Evolutionary conservation across 2,329 filamentous ascomycete genomes (phyloP).

Genomic region (Calonectria montana): DNA sequence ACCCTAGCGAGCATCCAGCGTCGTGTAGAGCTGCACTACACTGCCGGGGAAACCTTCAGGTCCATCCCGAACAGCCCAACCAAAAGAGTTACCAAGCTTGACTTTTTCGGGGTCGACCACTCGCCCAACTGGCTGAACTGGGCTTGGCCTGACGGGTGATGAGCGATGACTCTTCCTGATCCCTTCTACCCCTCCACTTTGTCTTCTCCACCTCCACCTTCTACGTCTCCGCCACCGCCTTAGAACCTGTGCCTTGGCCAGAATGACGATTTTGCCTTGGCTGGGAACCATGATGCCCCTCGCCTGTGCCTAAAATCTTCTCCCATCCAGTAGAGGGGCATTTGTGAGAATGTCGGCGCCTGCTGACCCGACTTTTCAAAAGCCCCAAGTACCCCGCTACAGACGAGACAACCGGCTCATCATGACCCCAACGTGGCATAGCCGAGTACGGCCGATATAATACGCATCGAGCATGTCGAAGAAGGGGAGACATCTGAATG

Average conservation of each 20-base stretch:
- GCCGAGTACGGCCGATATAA: constrained; percentile 4
- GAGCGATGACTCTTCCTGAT: constrained; percentile 39
- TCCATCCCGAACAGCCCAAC: constrained; percentile 11
- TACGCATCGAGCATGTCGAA: background rate
- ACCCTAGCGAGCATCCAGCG: constrained; percentile 1
- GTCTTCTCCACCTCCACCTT: constrained; percentile 34
- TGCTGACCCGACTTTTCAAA: constrained; percentile 15
- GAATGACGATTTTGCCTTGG: constrained; percentile 22
- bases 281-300: constrained; percentile 15
- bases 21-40: constrained; percentile 13
- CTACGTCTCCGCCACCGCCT: constrained; percentile 35
- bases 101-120: constrained; percentile 9
- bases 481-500: background rate
- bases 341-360: background rate
- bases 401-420: constrained; percentile 15
- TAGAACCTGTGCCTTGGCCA: constrained; percentile 26
- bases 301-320: constrained; percentile 17
- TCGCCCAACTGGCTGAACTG: background rate
- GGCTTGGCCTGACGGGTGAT: constrained; percentile 33
- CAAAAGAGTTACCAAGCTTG: constrained; percentile 1
- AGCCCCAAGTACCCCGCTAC: background rate
- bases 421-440: background rate
- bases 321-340: constrained; percentile 15
- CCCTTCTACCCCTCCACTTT: constrained; percentile 16
- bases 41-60: constrained; percentile 7